Evolutionary conservation across 768 basidiomycete genomes (phyloP), one percentile per base, ranked within the genome.

Genomic region (Xerocomus brunneocitrinus): DNA sequence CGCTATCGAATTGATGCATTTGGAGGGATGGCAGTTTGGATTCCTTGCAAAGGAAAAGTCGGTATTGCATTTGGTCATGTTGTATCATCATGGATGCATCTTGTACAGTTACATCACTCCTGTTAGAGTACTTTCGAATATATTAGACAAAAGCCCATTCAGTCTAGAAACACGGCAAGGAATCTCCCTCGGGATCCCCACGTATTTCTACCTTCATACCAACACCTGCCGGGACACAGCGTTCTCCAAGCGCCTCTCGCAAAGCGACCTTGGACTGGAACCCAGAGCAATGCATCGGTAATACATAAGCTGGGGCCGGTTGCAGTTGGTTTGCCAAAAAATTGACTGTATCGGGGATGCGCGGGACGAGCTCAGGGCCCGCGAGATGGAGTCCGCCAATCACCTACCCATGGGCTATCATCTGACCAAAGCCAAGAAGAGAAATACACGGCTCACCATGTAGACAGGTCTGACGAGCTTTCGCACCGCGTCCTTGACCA

Each of bases 271-370:
- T 91, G 34, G 79, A 79, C n/a, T 77, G 75, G 62, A 91, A 89
- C 4, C 90, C 90, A 3, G 87, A 82, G 61, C 91, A 93, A 64
- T 93, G 91, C 83, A 93, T 87, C 0, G 90, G 91, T 0, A 92
- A 74, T 43, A 92, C 68, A 57, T 85, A 91, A 1, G 75, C 76
- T 1, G 88, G 89, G 0, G 81, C 67, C 10, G 89, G 88, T 7
- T 57, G 65, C 30, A 91, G 69, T 49, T 76, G 61, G n/a, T 75
- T 70, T 0, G 84, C 77, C 32, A 93, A 70, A 67, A 89, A 91
- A 12, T 84, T 68, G 48, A 91, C 80, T 0, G 91, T 93, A 9
- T 80, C 80, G 1, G 74, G 74, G 50, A 91, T 82, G 44, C 88
- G 83, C 24, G 76, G 70, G 9, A 73, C 73, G 16, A 83, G 75